These are phyloP conservation scores for Agarophyton chilense DNA, from an alignment of 23 red algal genomes.

Conservation along the genomic window DNA sequence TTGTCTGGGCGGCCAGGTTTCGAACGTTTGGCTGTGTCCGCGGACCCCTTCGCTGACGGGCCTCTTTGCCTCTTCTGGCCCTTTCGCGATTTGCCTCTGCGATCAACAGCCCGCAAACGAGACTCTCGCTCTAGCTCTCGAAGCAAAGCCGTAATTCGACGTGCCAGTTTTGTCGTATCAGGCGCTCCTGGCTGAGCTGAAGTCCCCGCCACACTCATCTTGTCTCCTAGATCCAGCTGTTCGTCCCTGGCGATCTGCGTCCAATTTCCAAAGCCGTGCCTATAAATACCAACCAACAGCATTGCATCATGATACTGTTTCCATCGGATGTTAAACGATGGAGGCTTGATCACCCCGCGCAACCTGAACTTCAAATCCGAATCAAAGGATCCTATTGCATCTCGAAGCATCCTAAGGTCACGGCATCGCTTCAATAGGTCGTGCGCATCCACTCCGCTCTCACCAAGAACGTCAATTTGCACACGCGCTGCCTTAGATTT, in stretches of 20 bases:
- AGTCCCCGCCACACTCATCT: constrained; percentile 73
- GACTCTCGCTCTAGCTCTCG: constrained; percentile 66
- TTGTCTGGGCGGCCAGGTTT: not conserved
- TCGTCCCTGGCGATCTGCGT: constrained; percentile 70
- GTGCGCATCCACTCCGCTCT: constrained; percentile 62
- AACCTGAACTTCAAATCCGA: constrained; percentile 77
- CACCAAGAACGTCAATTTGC: constrained; percentile 62
- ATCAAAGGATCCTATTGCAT: constrained; percentile 51
- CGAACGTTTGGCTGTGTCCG: not conserved
- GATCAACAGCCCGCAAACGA: not conserved
- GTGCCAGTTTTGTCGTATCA: constrained; percentile 77
- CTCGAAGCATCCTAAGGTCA: constrained; percentile 73
- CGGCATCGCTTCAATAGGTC: constrained; percentile 74
- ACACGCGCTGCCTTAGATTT: constrained; percentile 43
- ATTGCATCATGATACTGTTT: constrained; percentile 79
- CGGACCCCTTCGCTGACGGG: constrained; percentile 12
- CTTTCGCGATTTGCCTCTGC: constrained; percentile 22
- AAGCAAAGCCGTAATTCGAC: constrained; percentile 68
- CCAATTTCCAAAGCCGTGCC: constrained; percentile 93
- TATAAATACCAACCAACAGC: constrained; percentile 82
- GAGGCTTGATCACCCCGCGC: constrained; percentile 52
- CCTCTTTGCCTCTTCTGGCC: constrained; percentile 37
- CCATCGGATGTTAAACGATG: constrained; percentile 74
- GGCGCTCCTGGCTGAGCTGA: constrained; percentile 63
- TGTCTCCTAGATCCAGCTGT: constrained; percentile 73